Evolutionary conservation across 179 eudicot genomes (phyloP).

Genomic region (Spinacia oleracea): DNA sequence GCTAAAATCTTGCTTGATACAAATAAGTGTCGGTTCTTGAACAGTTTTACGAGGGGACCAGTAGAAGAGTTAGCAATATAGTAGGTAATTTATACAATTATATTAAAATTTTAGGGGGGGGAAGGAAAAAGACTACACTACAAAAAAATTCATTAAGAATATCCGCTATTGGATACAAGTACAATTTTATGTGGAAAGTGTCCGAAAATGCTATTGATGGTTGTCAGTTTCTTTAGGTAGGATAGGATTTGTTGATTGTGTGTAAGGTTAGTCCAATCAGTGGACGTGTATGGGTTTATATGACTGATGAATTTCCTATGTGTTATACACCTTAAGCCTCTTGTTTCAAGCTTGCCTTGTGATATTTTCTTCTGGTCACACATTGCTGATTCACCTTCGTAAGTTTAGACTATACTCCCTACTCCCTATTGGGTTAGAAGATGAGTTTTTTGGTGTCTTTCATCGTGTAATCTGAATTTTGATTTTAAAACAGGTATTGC

Average conservation of each 20-base stretch:
- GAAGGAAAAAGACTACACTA: too few species aligned
- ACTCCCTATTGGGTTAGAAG: background rate
- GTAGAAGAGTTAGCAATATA: too few species aligned
- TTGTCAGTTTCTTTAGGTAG: background rate
- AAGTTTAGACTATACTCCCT: background rate
- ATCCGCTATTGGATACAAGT: too few species aligned
- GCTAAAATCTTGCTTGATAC: background rate
- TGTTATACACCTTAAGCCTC: background rate
- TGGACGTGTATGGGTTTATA: background rate
- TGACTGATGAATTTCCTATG: too few species aligned
- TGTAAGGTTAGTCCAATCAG: background rate
- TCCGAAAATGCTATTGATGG: background rate
- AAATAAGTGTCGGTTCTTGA: too few species aligned
- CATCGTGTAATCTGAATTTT: background rate
- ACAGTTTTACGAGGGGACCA: too few species aligned
- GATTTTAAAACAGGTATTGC: slow-evolving; percentile 31
- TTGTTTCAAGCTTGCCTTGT: background rate
- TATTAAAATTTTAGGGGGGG: too few species aligned
- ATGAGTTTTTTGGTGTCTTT: background rate
- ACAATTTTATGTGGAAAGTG: background rate
- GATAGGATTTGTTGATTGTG: background rate
- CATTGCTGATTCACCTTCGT: background rate
- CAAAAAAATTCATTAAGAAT: too few species aligned
- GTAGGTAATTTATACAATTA: too few species aligned
- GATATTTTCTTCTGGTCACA: background rate